These are phyloP conservation scores for Babesia bovis DNA, from an alignment of 169 alveolate genomes.

Conservation along the genomic window DNA sequence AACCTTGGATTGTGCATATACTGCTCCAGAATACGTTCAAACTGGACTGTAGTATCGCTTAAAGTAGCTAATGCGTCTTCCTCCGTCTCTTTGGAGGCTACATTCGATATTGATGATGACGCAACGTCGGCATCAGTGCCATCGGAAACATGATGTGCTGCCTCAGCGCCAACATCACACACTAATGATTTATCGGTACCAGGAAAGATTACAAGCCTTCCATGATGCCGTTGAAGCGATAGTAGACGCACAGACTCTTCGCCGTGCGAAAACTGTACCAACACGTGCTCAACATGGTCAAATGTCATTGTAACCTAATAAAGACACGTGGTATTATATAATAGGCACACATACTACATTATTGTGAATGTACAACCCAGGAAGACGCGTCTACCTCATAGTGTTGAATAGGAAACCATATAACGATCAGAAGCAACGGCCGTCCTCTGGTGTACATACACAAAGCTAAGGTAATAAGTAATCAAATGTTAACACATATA, in stretches of 20 bases:
- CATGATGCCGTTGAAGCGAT: neutral
- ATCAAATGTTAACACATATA: no score
- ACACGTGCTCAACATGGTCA: constrained; percentile 27
- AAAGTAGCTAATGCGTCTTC: neutral
- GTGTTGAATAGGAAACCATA: no score
- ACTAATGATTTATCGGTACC: neutral
- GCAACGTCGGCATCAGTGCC: neutral
- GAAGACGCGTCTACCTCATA: no score
- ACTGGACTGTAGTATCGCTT: neutral
- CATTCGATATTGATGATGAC: neutral
- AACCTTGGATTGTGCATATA: constrained; percentile 26
- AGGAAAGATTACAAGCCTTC: neutral
- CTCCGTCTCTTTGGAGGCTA: neutral
- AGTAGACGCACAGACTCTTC: constrained; percentile 27
- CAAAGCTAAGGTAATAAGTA: no score
- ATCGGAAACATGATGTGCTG: neutral
- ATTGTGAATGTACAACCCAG: no score
- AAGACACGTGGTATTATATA: no score
- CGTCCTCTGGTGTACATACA: no score
- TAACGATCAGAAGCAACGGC: no score
- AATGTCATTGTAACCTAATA: constrained; percentile 23
- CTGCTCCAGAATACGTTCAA: neutral
- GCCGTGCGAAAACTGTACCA: constrained; percentile 15
- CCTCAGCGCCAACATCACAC: neutral
- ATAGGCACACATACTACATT: no score